Percentiles rank a stretch among this genome's conserved stretches.
Conservation (phyloP, 1,284 basidiomycete species). For the Cryptococcus hybrid region DNA sequence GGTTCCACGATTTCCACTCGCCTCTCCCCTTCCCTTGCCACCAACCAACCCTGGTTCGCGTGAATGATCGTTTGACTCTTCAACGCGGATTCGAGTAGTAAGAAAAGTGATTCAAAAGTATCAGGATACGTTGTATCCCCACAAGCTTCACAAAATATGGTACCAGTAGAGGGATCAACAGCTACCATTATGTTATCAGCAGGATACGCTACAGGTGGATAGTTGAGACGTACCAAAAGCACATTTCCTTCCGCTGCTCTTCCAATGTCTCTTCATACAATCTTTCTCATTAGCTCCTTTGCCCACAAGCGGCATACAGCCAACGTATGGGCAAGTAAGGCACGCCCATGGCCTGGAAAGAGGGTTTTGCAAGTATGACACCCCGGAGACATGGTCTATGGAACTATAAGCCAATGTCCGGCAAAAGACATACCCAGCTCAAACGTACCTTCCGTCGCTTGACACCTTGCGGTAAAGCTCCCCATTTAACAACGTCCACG, state of each 20-base stretch:
- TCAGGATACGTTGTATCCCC: constrained; percentile 60
- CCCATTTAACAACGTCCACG: constrained; percentile 34
- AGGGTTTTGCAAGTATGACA: constrained; percentile 64
- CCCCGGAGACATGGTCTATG: constrained; percentile 54
- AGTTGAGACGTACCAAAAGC: constrained; percentile 62
- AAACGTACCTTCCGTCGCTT: constrained; percentile 39
- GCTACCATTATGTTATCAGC: constrained; percentile 46
- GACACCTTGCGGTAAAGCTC: constrained; percentile 29
- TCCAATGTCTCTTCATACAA: constrained; percentile 33
- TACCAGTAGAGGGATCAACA: constrained; percentile 60
- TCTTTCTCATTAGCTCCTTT: constrained; percentile 13
- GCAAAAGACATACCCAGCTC: background rate
- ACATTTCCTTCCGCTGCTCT: constrained; percentile 52
- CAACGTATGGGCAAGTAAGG: constrained; percentile 69
- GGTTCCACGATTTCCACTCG: constrained; percentile 31
- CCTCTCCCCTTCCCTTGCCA: constrained; percentile 35
- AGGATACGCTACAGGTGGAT: background rate
- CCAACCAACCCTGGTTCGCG: constrained; percentile 56
- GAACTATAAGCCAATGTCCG: constrained; percentile 15
- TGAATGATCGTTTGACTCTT: constrained; percentile 58
- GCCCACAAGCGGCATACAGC: constrained; percentile 60
- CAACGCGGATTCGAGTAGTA: constrained; percentile 51
- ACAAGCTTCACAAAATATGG: constrained; percentile 60
- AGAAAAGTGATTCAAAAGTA: constrained; percentile 52
- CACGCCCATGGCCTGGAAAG: constrained; percentile 74